A percentile compares a stretch with the other conserved stretches of the same genome.
Evolutionary conservation across 2,329 filamentous ascomycete genomes (phyloP).

Genomic region (Apiospora marii): DNA sequence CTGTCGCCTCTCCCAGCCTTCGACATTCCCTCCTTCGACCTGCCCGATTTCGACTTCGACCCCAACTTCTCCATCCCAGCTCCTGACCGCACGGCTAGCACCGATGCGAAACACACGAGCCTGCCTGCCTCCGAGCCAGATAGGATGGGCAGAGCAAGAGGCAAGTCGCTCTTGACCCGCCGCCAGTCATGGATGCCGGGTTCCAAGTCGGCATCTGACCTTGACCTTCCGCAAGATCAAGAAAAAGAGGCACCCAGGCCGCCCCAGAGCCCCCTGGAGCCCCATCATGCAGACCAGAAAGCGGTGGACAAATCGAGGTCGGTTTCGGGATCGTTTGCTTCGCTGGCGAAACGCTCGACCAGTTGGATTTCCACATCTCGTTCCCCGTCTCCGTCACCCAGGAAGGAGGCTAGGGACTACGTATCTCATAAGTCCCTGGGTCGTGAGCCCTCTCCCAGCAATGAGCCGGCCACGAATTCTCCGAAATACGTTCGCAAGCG

Average conservation of each 20-base stretch:
- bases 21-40: slow-evolving; percentile 62
- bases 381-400: slow-evolving; percentile 54
- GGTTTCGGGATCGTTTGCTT: slow-evolving; percentile 56
- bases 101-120: slow-evolving; percentile 39
- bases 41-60: slow-evolving; percentile 54
- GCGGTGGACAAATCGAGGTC: slow-evolving; percentile 47
- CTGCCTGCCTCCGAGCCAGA: slow-evolving; percentile 37
- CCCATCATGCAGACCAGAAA: slow-evolving; percentile 39
- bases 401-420: slow-evolving; percentile 37
- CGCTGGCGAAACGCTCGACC: slow-evolving; percentile 56
- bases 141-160: slow-evolving; percentile 44
- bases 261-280: slow-evolving; percentile 22
- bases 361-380: slow-evolving; percentile 58
- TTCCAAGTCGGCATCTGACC: slow-evolving; percentile 51
- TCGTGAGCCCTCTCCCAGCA: slow-evolving; percentile 40
- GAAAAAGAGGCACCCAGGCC: slow-evolving; percentile 33
- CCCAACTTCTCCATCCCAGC: slow-evolving; percentile 52
- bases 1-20: slow-evolving; percentile 45
- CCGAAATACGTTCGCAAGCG: slow-evolving; percentile 43
- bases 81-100: slow-evolving; percentile 28
- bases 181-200: slow-evolving; percentile 61
- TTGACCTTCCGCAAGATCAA: slow-evolving; percentile 32
- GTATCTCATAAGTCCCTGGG: slow-evolving; percentile 33
- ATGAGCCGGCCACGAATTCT: slow-evolving; percentile 41
- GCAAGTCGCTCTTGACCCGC: slow-evolving; percentile 56